Evolutionary conservation across 306 rosid genomes (phyloP).

Genomic region (Datisca glomerata): DNA sequence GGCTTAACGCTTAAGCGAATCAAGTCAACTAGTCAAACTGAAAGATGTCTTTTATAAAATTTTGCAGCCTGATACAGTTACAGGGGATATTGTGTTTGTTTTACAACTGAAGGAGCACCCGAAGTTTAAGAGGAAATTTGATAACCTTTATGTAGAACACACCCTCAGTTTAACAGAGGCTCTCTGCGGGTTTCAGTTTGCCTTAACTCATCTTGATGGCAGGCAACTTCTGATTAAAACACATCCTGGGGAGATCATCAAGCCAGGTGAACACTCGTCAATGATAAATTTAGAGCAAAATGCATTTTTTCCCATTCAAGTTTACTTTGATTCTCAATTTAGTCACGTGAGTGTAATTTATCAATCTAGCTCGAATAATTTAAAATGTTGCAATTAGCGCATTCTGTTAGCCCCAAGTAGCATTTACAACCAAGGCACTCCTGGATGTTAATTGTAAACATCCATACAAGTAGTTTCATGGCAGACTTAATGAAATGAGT

Average conservation of each 20-base stretch:
- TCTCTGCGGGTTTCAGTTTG: conserved; percentile 86
- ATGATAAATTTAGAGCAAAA: no score
- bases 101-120: conserved; percentile 95
- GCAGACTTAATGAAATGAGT: no score
- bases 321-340: no score
- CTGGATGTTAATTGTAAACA: no score
- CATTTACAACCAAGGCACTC: no score
- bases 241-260: conserved; percentile 80
- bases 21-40: not conserved
- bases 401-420: no score
- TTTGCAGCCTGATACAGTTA: conserved; percentile 83
- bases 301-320: no score
- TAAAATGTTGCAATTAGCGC: no score
- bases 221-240: conserved; percentile 90
- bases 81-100: conserved; percentile 92
- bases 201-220: conserved; percentile 66
- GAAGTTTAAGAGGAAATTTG: conserved; percentile 69
- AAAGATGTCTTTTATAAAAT: not conserved
- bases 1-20: not conserved
- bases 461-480: no score
- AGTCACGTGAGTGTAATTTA: no score
- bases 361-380: no score
- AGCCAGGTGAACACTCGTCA: conserved; percentile 94
- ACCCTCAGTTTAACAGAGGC: conserved; percentile 73
- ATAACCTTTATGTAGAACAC: conserved; percentile 74